phyloP scores from a whole-genome alignment of 306 rosid species.

The Nissolia schottii region DNA sequence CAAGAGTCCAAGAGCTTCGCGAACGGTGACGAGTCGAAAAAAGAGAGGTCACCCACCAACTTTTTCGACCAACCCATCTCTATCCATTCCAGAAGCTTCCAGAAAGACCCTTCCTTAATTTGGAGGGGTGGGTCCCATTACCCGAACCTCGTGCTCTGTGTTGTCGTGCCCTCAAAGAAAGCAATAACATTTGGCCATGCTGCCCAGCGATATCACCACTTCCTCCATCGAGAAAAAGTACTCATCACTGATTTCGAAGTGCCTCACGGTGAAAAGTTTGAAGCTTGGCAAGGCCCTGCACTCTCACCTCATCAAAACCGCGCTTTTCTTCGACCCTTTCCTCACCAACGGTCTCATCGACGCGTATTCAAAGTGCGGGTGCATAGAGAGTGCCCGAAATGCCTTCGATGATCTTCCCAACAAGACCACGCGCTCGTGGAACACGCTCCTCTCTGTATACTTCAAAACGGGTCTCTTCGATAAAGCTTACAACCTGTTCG shows the following conservation, averaged over 20 bases:
- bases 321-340: slow-evolving; percentile 38
- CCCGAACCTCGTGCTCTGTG: not conserved
- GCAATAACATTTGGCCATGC: slow-evolving; percentile 17
- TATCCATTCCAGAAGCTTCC: slow-evolving; percentile 34
- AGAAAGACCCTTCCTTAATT: slow-evolving; percentile 17
- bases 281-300: slow-evolving; percentile 44
- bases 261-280: slow-evolving; percentile 31
- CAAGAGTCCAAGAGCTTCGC: slow-evolving; percentile 48
- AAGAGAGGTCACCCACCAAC: slow-evolving; percentile 39
- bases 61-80: slow-evolving; percentile 30
- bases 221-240: slow-evolving; percentile 26
- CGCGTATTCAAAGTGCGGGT: slow-evolving; percentile 48
- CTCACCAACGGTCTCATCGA: slow-evolving; percentile 48
- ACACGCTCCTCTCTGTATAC: slow-evolving; percentile 38
- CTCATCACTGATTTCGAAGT: slow-evolving; percentile 36
- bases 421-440: slow-evolving; percentile 56
- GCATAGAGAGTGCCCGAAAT: slow-evolving; percentile 31
- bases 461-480: slow-evolving; percentile 27
- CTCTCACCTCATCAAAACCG: slow-evolving; percentile 49
- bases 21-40: slow-evolving; percentile 34
- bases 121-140: slow-evolving; percentile 1
- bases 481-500: slow-evolving; percentile 35
- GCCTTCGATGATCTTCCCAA: slow-evolving; percentile 46
- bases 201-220: slow-evolving; percentile 1
- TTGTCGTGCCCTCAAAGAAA: not conserved